Base-by-base conservation (phyloP, 2,329 filamentous ascomycete species). In the Hymenoscyphus fructigenus region DNA sequence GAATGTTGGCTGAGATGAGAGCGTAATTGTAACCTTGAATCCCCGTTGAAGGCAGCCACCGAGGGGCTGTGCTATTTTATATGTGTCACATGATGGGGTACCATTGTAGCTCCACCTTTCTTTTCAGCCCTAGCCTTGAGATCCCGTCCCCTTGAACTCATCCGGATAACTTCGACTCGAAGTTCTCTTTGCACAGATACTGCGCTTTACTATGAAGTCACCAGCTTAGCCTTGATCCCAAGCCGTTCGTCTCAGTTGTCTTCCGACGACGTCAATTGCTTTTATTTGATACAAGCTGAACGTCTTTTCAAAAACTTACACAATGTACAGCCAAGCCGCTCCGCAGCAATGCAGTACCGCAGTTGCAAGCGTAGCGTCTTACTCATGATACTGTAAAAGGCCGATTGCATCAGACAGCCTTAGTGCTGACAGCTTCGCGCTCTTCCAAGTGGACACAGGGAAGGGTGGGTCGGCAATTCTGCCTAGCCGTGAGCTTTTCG, bases 171-270 rank as follows among this genome's bases (percentile, higher is more conserved):
- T 12, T 50, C 44, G 44, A n/a, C n/a, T n/a, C n/a, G n/a, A n/a
- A n/a, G n/a, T n/a, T 50, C 44, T 50, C 44, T 50, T 50, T 50
- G 44, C 44, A 50, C 44, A 47, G 44, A 47, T 47, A 20, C 44
- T 47, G n/a, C 34, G 34, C n/a, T 20, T 47, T 23, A n/a, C 44
- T 12, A 47, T 47, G 44, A 23, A 47, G 34, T 47, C 44, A 47
- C 44, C 2, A 47, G 3, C 5, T 47, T 23, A 29, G 5, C 28
- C 44, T 23, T 47, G 44, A 20, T 20, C 44, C n/a, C 44, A 47
- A 47, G 44, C 44, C 6, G n/a, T 20, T 47, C 7, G 44, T 47
- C 44, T 47, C 44, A 47, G 5, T 47, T 47, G 44, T 47, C n/a
- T 47, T 47, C n/a, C 44, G 44, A 23, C n/a, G 44, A 20, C n/a